phyloP scores from a whole-genome alignment of 1,284 basidiomycete genomes.

The Puccinia horiana region DNA sequence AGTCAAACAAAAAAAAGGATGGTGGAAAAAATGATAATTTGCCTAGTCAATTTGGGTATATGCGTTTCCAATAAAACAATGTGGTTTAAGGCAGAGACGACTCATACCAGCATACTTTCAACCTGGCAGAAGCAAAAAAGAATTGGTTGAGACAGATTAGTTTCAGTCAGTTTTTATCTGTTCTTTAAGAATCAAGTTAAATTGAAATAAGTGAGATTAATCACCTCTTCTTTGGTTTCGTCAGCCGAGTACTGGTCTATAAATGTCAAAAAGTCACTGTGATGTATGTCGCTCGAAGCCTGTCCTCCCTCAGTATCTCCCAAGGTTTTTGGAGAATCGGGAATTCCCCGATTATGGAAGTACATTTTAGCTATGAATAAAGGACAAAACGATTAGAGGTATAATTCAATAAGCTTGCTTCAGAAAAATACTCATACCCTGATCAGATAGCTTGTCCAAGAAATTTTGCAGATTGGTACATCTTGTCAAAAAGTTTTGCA shows the following conservation, averaged over 20 bases:
- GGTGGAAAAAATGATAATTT: not conserved
- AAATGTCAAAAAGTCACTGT: constrained; percentile 4
- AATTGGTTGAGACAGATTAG: not conserved
- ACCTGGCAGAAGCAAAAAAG: not conserved
- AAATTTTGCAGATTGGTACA: constrained; percentile 10
- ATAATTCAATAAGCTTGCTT: too few species aligned
- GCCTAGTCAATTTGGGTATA: not conserved
- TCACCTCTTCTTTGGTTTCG: constrained; percentile 22
- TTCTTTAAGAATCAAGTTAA: not conserved
- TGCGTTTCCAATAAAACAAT: not conserved
- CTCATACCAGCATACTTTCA: not conserved
- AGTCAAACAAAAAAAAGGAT: not conserved
- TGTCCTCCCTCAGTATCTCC: not conserved
- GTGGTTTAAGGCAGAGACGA: not conserved
- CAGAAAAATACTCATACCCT: not conserved
- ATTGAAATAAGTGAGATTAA: not conserved
- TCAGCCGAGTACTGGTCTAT: constrained; percentile 19
- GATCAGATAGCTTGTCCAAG: not conserved
- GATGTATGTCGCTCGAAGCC: not conserved
- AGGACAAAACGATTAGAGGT: not conserved
- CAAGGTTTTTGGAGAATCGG: not conserved
- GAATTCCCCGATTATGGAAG: not conserved
- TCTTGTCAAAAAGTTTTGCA: constrained; percentile 3
- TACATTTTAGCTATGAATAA: not conserved
- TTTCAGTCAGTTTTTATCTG: not conserved